Conservation (phyloP, 1,139 yeast species). For the Torulaspora globosa region DNA sequence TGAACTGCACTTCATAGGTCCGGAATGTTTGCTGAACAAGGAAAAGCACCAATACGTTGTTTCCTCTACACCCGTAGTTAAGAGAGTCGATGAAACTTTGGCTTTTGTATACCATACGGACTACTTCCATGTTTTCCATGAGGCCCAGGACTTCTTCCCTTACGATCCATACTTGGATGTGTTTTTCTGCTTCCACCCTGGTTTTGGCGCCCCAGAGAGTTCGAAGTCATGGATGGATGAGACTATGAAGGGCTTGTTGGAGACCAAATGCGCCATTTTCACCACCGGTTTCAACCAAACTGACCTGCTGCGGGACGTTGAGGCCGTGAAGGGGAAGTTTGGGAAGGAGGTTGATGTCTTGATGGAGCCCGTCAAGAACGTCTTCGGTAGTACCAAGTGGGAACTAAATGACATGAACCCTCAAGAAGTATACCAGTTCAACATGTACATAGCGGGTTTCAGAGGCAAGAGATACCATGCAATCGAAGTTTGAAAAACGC, state of each 20-base stretch:
- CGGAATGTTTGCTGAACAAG: constrained; percentile 77
- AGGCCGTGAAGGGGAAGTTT: constrained; percentile 63
- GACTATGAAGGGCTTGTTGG: constrained; percentile 79
- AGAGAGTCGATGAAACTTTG: constrained; percentile 71
- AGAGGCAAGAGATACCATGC: constrained; percentile 98
- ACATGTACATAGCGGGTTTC: constrained; percentile 81
- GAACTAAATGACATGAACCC: constrained; percentile 90
- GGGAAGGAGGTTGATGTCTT: constrained; percentile 75
- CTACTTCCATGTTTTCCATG: constrained; percentile 85
- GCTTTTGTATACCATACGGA: constrained; percentile 80
- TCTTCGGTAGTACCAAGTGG: constrained; percentile 85
- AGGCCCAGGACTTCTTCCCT: constrained; percentile 92
- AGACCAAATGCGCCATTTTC: constrained; percentile 87
- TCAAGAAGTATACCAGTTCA: constrained; percentile 87
- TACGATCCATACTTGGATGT: constrained; percentile 94
- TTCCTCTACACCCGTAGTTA: constrained; percentile 56
- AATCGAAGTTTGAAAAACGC: constrained; percentile 35
- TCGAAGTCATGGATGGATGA: constrained; percentile 86
- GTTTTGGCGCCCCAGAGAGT: constrained; percentile 80
- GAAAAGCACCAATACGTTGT: constrained; percentile 52
- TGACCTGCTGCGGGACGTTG: constrained; percentile 66
- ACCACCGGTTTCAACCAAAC: constrained; percentile 84
- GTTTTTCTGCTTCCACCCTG: constrained; percentile 94
- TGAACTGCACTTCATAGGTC: constrained; percentile 90
- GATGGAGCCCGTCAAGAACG: constrained; percentile 67